These are phyloP conservation scores for Endotrypanum monterogeii DNA, from an alignment of 208 protist species.

Conservation along the genomic window DNA sequence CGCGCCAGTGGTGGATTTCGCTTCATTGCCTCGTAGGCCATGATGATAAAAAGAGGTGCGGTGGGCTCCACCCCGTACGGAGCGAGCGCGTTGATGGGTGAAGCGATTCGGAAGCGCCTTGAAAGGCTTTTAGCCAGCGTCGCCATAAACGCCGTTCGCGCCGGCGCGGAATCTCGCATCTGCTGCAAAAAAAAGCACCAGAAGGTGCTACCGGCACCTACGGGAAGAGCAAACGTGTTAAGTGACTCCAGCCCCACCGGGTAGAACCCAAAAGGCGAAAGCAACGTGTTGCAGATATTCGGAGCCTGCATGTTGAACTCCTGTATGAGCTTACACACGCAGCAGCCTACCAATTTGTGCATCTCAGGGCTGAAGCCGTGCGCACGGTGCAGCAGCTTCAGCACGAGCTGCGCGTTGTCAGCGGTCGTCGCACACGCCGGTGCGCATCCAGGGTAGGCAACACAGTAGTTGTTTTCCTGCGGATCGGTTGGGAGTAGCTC, in stretches of 20 bases:
- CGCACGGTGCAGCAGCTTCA: conserved; percentile 82
- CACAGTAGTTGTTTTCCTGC: conserved; percentile 84
- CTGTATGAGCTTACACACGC: conserved; percentile 89
- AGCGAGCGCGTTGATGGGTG: conserved; percentile 66
- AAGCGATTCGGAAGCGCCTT: conserved; percentile 79
- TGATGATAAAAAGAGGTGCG: conserved; percentile 80
- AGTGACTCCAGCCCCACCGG: conserved; percentile 68
- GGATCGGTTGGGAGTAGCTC: conserved; percentile 88
- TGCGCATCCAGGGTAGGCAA: conserved; percentile 79
- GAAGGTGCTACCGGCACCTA: conserved; percentile 82
- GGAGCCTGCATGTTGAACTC: conserved; percentile 91
- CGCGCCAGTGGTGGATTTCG: conserved; percentile 79
- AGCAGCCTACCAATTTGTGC: conserved; percentile 87
- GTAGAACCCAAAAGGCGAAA: conserved; percentile 81
- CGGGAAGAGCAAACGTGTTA: conserved; percentile 76
- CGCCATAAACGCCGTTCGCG: conserved; percentile 84
- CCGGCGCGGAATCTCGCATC: conserved; percentile 81
- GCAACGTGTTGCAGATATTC: conserved; percentile 77
- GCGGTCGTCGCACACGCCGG: conserved; percentile 70
- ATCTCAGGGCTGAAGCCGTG: conserved; percentile 85
- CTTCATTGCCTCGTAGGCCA: conserved; percentile 91
- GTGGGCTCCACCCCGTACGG: conserved; percentile 57
- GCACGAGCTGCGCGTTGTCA: conserved; percentile 87
- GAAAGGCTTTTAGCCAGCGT: conserved; percentile 82
- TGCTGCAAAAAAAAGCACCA: conserved; percentile 88